A percentile compares a stretch with the other conserved stretches of the same genome.
Evolutionary conservation across 352 stramenopile genomes (phyloP).

Genomic region (Globisporangium emineosum): DNA sequence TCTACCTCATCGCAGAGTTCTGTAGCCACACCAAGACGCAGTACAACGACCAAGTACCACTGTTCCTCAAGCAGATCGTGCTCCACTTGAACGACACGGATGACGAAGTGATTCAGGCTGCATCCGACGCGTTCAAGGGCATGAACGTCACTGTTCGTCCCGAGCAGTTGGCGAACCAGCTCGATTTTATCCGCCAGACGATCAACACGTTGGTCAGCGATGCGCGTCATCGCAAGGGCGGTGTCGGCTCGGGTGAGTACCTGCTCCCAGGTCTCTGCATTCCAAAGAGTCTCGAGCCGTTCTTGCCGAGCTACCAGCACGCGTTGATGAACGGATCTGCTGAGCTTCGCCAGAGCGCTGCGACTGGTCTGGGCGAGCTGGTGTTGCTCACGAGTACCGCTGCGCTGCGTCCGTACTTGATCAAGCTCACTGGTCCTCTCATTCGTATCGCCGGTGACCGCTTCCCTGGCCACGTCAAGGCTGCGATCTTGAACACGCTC

Average conservation of each 20-base stretch:
- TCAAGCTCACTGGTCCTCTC: conserved; percentile 96
- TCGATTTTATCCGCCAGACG: conserved; percentile 97
- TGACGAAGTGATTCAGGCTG: conserved; percentile 83
- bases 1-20: conserved; percentile 90
- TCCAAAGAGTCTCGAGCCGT: conserved; percentile 92
- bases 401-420: conserved; percentile 94
- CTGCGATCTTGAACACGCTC: conserved; percentile 96
- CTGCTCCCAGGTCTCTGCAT: conserved; percentile 78
- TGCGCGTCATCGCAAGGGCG: conserved; percentile 92
- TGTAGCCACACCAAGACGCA: conserved; percentile 80
- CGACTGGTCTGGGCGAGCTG: conserved; percentile 95
- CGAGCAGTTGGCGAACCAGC: conserved; percentile 93
- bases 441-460: conserved; percentile 99
- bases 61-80: conserved; percentile 96
- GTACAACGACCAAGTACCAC: conserved; percentile 93
- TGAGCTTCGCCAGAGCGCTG: conserved; percentile 88
- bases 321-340: conserved; percentile 95
- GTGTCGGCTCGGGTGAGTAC: conserved; percentile 73
- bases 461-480: conserved; percentile 97
- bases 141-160: conserved; percentile 91
- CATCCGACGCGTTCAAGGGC: conserved; percentile 86
- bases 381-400: conserved; percentile 89
- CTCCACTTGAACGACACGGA: conserved; percentile 95
- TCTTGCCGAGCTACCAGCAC: conserved; percentile 97
- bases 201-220: conserved; percentile 97